Evolutionary conservation across 2,329 filamentous ascomycete species (phyloP).

Genomic region (Plectosphaerella sp.): DNA sequence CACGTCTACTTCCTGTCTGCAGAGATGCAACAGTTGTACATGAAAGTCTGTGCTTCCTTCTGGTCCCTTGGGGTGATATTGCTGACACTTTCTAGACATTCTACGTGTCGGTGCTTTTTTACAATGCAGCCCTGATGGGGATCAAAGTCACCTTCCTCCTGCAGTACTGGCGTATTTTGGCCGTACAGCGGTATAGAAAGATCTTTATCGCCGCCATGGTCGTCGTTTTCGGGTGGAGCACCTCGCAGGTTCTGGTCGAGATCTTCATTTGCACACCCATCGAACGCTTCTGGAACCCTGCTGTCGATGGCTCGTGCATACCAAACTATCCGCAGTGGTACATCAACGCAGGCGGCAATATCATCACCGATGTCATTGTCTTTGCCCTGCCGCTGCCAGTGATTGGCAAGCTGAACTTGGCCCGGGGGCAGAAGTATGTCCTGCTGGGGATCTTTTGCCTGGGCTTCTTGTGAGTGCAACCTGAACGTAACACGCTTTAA

Average conservation of each 20-base stretch:
- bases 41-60: not conserved
- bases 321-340: slow-evolving; percentile 15
- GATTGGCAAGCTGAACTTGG: slow-evolving; percentile 9
- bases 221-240: slow-evolving; percentile 19
- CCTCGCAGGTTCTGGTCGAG: slow-evolving; percentile 19
- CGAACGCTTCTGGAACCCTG: slow-evolving; percentile 18
- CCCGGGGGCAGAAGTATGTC: slow-evolving; percentile 11
- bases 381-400: slow-evolving; percentile 12
- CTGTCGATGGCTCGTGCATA: slow-evolving; percentile 14
- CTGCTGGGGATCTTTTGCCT: slow-evolving; percentile 18
- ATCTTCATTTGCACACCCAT: slow-evolving; percentile 21
- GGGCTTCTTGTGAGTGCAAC: not conserved
- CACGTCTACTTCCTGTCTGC: not conserved
- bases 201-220: slow-evolving; percentile 19
- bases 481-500: no score
- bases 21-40: not conserved
- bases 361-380: slow-evolving; percentile 11
- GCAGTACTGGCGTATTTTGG: slow-evolving; percentile 20
- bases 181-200: slow-evolving; percentile 19
- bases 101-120: slow-evolving; percentile 15
- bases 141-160: slow-evolving; percentile 21
- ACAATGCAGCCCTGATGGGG: slow-evolving; percentile 13
- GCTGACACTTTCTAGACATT: slow-evolving; percentile 11
- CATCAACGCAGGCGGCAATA: slow-evolving; percentile 18
- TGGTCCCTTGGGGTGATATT: not conserved